Evolutionary conservation across 441 rosid species (phyloP).

Genomic region (Francoa sonchifolia): DNA sequence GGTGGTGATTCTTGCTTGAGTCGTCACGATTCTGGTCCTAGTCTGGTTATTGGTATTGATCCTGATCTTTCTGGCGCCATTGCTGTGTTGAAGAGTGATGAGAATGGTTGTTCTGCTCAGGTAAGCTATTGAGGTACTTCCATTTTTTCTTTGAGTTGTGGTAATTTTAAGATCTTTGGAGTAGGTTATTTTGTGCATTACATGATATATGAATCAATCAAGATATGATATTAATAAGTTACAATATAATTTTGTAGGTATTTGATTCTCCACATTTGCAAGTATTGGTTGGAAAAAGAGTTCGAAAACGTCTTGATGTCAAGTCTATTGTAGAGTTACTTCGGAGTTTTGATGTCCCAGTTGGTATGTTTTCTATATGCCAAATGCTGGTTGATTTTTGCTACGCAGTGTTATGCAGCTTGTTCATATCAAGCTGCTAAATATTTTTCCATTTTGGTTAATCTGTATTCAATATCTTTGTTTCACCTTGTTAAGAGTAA

Average conservation of each 20-base stretch:
- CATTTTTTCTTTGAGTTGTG: not conserved
- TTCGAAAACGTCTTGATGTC: slow-evolving; percentile 62
- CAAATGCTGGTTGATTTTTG: not conserved
- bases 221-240: not conserved
- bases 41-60: slow-evolving; percentile 53
- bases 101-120: slow-evolving; percentile 46
- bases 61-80: slow-evolving; percentile 76
- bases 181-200: not conserved
- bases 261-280: slow-evolving; percentile 66
- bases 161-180: not conserved
- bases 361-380: slow-evolving; percentile 28
- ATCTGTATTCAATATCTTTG: too few species aligned
- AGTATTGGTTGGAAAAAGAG: slow-evolving; percentile 48
- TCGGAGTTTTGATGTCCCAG: slow-evolving; percentile 47
- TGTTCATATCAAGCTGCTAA: too few species aligned
- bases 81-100: slow-evolving; percentile 42
- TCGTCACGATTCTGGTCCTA: not conserved
- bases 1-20: not conserved
- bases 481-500: too few species aligned
- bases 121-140: slow-evolving; percentile 12
- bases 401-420: too few species aligned
- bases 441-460: too few species aligned
- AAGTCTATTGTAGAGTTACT: slow-evolving; percentile 60
- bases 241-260: slow-evolving; percentile 28
- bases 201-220: not conserved